A percentile compares a stretch with the other conserved stretches of the same genome.
phyloP scores from a whole-genome alignment of 192 early-diverging fungal species.

The Podila verticillata region DNA sequence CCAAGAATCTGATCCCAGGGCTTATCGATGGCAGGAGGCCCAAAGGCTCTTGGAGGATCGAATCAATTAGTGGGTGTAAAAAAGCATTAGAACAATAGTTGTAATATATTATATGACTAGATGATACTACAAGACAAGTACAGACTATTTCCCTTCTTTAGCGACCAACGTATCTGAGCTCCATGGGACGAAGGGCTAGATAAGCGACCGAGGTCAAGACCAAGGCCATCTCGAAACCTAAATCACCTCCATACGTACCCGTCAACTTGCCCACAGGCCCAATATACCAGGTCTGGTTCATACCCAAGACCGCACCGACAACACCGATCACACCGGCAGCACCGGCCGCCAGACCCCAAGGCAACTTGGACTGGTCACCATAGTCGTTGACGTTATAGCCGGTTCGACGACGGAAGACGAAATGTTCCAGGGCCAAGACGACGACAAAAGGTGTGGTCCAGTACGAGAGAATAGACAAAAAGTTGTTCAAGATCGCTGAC shows the following conservation, averaged over 20 bases:
- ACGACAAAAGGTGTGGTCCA: conserved; percentile 35
- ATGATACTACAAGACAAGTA: too few relatives aligned
- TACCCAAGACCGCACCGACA: conserved; percentile 40
- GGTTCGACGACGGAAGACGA: conserved; percentile 20
- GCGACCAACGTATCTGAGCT: conserved; percentile 26
- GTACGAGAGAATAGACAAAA: conserved; percentile 38
- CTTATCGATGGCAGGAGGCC: too few relatives aligned
- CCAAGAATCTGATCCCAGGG: too few relatives aligned
- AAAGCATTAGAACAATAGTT: too few relatives aligned
- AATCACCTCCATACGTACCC: conserved; percentile 39
- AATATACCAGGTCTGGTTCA: conserved; percentile 37
- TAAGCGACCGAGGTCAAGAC: conserved; percentile 27
- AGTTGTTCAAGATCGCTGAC: conserved; percentile 22
- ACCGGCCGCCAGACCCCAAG: conserved; percentile 21
- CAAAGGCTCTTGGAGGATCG: too few relatives aligned
- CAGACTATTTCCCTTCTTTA: background rate
- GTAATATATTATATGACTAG: too few relatives aligned
- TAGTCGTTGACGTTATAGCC: conserved; percentile 33
- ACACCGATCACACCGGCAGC: conserved; percentile 27
- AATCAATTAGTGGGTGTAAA: too few relatives aligned
- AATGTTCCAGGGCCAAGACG: conserved; percentile 22
- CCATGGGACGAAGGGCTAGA: conserved; percentile 20
- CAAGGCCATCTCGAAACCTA: conserved; percentile 42
- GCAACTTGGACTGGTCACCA: conserved; percentile 16
- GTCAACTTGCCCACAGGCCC: conserved; percentile 38